Base-by-base conservation (phyloP, 2,329 filamentous ascomycete species). In the Phyllosticta citrichinensis region DNA sequence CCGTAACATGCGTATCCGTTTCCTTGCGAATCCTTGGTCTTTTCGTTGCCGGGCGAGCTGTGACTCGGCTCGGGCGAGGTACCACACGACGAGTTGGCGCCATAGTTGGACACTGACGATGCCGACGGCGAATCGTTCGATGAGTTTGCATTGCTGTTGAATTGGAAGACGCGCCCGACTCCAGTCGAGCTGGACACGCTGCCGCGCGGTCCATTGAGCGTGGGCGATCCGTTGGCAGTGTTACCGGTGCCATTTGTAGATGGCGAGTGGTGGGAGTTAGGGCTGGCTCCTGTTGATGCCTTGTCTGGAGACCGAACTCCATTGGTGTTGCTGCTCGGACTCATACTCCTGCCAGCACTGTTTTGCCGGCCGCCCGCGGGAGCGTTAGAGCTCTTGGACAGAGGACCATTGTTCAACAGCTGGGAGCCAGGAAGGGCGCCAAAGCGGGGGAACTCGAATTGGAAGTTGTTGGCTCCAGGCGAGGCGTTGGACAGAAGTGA, bases 371-470 rank as follows among this genome's bases (percentile, higher is more conserved):
- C 51, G 25, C 51, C 57, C 66, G 68, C 69, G 33, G 67, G 68
- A n/a, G 40, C n/a, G 40, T n/a, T 47, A 2, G 40, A n/a, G 6
- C 40, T 47, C n/a, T 47, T 47, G 40, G 40, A 19, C 12, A 75
- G 65, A 9, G 76, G 71, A n/a, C 75, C 73, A 61, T 78, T 79
- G 63, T 74, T 79, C 63, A 83, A 79, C 12, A 83, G 75, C 63
- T 81, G 79, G 3, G 77, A 74, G 27, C 77, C 78, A 20, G 83
- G 82, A 25, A 95, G 81, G 62, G 86, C 82, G 55, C 94, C 94
- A 69, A 99, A 97, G 71, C 89, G 92, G 65, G 94, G 93, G 65
- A 97, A 97, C 66, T 97, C 93, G 67, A 99, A 97, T 66, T 93
- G 87, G 71, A 97, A 97, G 71, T 88, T 91, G 71, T 88, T 87